These are phyloP conservation scores for Platismatia glauca DNA, from an alignment of 495 filamentous ascomycete species.

Conservation along the genomic window DNA sequence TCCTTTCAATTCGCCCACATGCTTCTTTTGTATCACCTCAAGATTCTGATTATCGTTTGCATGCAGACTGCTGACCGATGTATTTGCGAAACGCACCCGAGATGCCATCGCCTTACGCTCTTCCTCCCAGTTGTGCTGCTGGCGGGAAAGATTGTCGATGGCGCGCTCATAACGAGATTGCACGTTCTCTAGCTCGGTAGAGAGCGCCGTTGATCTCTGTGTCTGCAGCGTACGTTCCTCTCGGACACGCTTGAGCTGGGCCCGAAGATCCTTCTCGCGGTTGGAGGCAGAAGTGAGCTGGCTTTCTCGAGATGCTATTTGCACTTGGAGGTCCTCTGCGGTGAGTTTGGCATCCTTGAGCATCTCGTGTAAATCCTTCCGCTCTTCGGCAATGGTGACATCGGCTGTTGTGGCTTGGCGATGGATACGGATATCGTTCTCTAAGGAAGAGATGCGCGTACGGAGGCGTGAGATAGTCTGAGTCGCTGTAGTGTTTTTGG, in stretches of 20 bases:
- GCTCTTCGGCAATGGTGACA: constrained; percentile 47
- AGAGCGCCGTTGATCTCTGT: constrained; percentile 39
- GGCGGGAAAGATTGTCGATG: constrained; percentile 36
- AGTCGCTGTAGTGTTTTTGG: constrained; percentile 25
- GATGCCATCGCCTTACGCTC: constrained; percentile 37
- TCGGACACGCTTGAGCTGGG: constrained; percentile 46
- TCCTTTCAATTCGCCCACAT: constrained; percentile 73
- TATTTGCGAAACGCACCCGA: constrained; percentile 37
- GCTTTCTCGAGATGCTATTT: constrained; percentile 44
- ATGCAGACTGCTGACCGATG: constrained; percentile 25
- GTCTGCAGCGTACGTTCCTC: constrained; percentile 48
- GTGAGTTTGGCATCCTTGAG: constrained; percentile 59
- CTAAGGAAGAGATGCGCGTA: constrained; percentile 29
- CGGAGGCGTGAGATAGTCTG: constrained; percentile 27
- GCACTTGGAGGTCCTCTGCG: constrained; percentile 53
- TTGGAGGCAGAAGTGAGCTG: constrained; percentile 32
- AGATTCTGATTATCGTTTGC: constrained; percentile 29
- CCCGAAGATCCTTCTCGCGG: constrained; percentile 46
- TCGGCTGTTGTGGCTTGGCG: constrained; percentile 26
- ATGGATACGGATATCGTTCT: constrained; percentile 28
- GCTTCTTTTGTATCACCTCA: constrained; percentile 46
- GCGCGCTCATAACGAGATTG: constrained; percentile 45
- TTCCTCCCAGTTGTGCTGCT: constrained; percentile 40
- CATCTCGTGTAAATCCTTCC: constrained; percentile 55
- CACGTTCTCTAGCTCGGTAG: constrained; percentile 45